Evolutionary conservation across 371 early-diverging fungal genomes (phyloP), one percentile per base, ranked within the genome.

Genomic region (Lichtheimia ramosa): DNA sequence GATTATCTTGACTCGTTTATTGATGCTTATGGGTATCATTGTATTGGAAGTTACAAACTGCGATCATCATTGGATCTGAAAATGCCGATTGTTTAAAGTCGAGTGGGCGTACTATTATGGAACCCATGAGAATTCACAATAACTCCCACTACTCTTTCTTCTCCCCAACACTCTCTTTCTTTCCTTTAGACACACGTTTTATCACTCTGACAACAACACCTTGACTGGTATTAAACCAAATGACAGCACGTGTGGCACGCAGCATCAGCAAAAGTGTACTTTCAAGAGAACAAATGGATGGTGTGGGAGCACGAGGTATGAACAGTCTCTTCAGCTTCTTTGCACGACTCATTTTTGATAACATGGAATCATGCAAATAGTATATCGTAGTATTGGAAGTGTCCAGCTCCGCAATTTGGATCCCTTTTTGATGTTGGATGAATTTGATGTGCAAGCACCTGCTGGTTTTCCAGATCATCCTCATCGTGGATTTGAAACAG

Each of bases 361-460:
- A 27, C 34, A 8, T 34, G 10, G 10, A 34, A 8, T 34, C 34
- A 34, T 34, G 34, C 34, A 14, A 10, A 57, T 58, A 60, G 92
- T 94, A 14, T 83, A 89, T 42, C 83, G 94, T 12, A 76, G 82
- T 28, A 89, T 94, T 55, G 93, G 93, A 39, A 81, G 81, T 1
- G 66, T 60, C 16, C 70, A 81, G 21, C 75, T 90, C 10, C 76
- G 85, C 49, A 83, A 88, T 63, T 81, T 90, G 40, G 94, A 94
- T 66, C 94, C 94, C 0, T 92, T 93, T 70, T 75, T 93, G n/a
- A 84, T 92, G 87, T 78, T 93, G 23, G 92, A 93, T 71, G 92
- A 92, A 63, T 86, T 91, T 68, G 68, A 65, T 48, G 81, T 85
- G 15, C 49, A 25, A 13, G 66, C 73, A 25, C 87, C 81, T 52